Evolutionary conservation across 2,329 filamentous ascomycete genomes (phyloP).

Genomic region (Hypoxylon sp.): DNA sequence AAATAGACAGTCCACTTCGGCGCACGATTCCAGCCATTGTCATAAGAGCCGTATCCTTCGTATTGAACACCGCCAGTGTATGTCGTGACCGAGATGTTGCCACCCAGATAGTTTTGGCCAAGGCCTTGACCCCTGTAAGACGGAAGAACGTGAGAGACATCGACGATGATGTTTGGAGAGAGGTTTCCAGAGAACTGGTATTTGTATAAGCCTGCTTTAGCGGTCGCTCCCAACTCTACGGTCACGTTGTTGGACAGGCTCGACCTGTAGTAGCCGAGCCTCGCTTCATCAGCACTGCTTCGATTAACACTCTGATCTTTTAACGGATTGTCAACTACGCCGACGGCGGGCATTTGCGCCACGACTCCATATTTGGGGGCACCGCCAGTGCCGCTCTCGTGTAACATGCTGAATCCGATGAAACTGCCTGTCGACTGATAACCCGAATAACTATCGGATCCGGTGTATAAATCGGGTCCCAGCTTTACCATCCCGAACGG

Average conservation of each 20-base stretch:
- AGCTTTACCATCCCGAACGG: conserved; percentile 66
- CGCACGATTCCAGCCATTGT: conserved; percentile 77
- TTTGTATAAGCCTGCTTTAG: conserved; percentile 71
- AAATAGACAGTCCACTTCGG: conserved; percentile 75
- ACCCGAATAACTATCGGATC: conserved; percentile 67
- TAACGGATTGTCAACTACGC: conserved; percentile 67
- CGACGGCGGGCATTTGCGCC: conserved; percentile 70
- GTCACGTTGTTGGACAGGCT: conserved; percentile 68
- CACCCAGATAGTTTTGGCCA: conserved; percentile 74
- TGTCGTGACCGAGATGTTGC: conserved; percentile 66
- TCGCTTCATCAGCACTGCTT: conserved; percentile 64
- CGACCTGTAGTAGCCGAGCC: conserved; percentile 74
- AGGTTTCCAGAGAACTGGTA: conserved; percentile 69
- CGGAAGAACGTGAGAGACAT: conserved; percentile 76
- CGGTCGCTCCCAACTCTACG: conserved; percentile 70
- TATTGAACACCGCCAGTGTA: conserved; percentile 65
- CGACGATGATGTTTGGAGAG: conserved; percentile 68
- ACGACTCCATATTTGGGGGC: conserved; percentile 79
- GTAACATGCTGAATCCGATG: conserved; percentile 74
- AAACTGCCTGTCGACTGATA: conserved; percentile 67
- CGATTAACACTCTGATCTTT: conserved; percentile 70
- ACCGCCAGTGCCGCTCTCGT: conserved; percentile 77
- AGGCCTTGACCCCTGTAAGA: conserved; percentile 73
- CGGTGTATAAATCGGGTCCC: conserved; percentile 65
- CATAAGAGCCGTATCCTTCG: conserved; percentile 72